Evolutionary conservation across 495 filamentous ascomycete genomes (phyloP).

Genomic region (Parmelia sp.): DNA sequence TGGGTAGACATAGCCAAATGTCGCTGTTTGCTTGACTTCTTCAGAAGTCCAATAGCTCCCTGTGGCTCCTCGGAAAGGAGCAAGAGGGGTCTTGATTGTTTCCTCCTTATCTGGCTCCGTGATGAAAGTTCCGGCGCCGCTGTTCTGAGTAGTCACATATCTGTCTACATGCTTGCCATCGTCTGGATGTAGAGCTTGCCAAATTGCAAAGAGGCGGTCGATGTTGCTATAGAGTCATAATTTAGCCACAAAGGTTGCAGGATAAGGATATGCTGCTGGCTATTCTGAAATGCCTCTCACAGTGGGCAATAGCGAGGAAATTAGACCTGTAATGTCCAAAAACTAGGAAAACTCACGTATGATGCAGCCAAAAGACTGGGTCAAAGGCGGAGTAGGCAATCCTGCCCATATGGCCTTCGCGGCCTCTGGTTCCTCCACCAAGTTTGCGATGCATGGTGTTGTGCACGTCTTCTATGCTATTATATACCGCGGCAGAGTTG

Average conservation of each 20-base stretch:
- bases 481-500: not conserved
- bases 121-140: slow-evolving; percentile 46
- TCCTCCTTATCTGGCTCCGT: slow-evolving; percentile 35
- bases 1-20: slow-evolving; percentile 46
- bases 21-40: not conserved
- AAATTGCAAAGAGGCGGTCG: slow-evolving; percentile 65
- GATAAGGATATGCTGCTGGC: too few relatives aligned
- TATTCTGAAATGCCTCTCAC: too few relatives aligned
- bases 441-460: slow-evolving; percentile 49
- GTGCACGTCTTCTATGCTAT: slow-evolving; percentile 41
- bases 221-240: slow-evolving; percentile 29
- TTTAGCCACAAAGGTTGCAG: too few relatives aligned
- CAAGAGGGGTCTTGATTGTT: slow-evolving; percentile 33
- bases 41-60: too few relatives aligned
- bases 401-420: slow-evolving; percentile 58
- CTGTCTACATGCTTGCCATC: too few relatives aligned
- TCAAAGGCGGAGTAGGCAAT: slow-evolving; percentile 61
- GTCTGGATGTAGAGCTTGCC: slow-evolving; percentile 60
- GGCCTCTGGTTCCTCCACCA: too few relatives aligned
- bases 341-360: slow-evolving; percentile 29
- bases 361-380: slow-evolving; percentile 68
- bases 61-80: slow-evolving; percentile 36
- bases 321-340: too few relatives aligned
- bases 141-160: slow-evolving; percentile 34
- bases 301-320: too few relatives aligned